Base-by-base conservation (phyloP, 2,329 filamentous ascomycete genomes). In the Thielaviopsis ethacetica region DNA sequence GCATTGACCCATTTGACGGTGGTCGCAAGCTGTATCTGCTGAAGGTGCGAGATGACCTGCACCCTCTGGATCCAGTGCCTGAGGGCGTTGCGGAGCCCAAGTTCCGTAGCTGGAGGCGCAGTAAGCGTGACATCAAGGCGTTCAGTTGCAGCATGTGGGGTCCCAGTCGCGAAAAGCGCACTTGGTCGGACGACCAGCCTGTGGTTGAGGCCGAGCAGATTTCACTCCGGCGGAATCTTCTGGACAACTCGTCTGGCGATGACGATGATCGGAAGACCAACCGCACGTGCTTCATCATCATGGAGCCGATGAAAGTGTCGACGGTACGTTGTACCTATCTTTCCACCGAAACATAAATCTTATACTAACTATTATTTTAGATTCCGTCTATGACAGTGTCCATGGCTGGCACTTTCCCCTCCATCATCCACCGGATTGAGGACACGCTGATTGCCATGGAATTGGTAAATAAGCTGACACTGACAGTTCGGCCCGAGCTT, bases 371-470 rank as follows among this genome's bases (percentile, higher is more conserved):
- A 15, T 53, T 9, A 0, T 5, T 5, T 0, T 54, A 90, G 82
- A 73, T 97, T 4, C 81, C 88, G 0, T 72, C 81, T 0, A 73
- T 80, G 1, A 71, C 87, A n/a, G 88, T 88, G 0, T 76, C 80
- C 3, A 88, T 88, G 73, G 83, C 81, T 19, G 82, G 91, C 65
- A 75, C 82, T 0, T 83, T 96, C 61, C 91, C 93, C 0, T 85
- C 89, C 0, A 86, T 95, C 47, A 86, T 96, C 44, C 84, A 89
- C 66, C 82, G 89, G 10, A 72, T 96, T 6, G 91, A 98, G 63
- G 84, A 85, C 0, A 86, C 84, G 60, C 75, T 97, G 3, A 87
- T 97, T 62, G 82, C 85, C 0, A 69, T 86, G 0, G 91, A 98
- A 63, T 86, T 84, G 0, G 89, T 84, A 63, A 68, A 76, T 1